phyloP scores from a whole-genome alignment of 1,284 basidiomycete genomes.

The Malassezia dermatis region DNA sequence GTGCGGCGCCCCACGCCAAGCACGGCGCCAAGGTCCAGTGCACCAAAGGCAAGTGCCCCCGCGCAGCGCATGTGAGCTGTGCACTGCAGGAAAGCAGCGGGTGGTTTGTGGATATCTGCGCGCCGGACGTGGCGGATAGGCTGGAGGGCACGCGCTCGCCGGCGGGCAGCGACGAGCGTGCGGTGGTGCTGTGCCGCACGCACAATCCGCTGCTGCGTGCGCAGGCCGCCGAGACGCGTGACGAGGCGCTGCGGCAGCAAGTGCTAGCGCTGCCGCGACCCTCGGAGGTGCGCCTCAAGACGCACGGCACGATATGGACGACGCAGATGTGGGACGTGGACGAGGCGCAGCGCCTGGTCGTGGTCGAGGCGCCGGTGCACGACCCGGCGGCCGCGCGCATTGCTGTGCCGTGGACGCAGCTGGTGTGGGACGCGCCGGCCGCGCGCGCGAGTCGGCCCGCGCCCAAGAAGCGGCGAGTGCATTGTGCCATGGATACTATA shows the following conservation, averaged over 20 bases:
- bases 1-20: conserved; percentile 58
- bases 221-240: conserved; percentile 24
- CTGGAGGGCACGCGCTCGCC: conserved; percentile 25
- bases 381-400: not conserved
- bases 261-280: conserved; percentile 20
- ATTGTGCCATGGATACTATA: not conserved
- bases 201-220: conserved; percentile 40
- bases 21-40: conserved; percentile 89
- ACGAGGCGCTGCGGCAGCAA: conserved; percentile 21
- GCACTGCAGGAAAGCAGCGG: conserved; percentile 51
- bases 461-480: conserved; percentile 3
- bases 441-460: not conserved
- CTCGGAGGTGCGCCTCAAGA: conserved; percentile 24
- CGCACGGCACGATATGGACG: conserved; percentile 25
- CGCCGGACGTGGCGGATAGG: conserved; percentile 25
- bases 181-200: conserved; percentile 38
- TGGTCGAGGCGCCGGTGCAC: not conserved
- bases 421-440: not conserved
- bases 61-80: conserved; percentile 86
- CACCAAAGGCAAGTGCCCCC: conserved; percentile 80
- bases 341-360: not conserved
- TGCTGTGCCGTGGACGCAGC: not conserved
- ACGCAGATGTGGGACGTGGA: conserved; percentile 2
- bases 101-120: conserved; percentile 37
- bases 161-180: conserved; percentile 22